phyloP scores from a whole-genome alignment of 1,139 yeast species.

The Taiozyma sp. region DNA sequence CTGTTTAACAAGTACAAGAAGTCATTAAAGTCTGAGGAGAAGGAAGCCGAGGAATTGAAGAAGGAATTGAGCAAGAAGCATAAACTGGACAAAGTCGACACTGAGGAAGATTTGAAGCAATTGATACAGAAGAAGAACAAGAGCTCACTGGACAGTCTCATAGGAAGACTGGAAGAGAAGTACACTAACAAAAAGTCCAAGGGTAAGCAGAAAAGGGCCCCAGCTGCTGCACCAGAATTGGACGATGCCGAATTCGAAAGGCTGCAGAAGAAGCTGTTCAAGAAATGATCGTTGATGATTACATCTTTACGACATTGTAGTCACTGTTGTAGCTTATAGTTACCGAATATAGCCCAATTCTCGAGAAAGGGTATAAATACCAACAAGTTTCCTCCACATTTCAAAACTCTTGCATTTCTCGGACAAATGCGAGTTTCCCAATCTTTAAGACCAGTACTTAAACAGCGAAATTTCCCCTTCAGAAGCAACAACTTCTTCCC shows the following conservation, averaged over 20 bases:
- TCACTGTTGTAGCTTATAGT: background rate
- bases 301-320: background rate
- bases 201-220: background rate
- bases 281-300: slow-evolving; percentile 2
- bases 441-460: background rate
- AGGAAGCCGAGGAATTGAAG: slow-evolving; percentile 63
- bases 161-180: slow-evolving; percentile 50
- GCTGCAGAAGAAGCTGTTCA: slow-evolving; percentile 28
- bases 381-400: background rate
- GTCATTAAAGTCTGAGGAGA: slow-evolving; percentile 54
- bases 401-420: background rate
- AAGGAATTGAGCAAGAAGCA: slow-evolving; percentile 38
- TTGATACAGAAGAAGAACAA: slow-evolving; percentile 42
- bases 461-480: background rate
- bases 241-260: slow-evolving; percentile 40
- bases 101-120: slow-evolving; percentile 44
- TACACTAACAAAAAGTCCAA: slow-evolving; percentile 28
- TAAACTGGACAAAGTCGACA: slow-evolving; percentile 20
- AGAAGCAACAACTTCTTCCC: background rate
- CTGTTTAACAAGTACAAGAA: slow-evolving; percentile 43
- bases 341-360: background rate
- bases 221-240: slow-evolving; percentile 19
- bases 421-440: background rate
- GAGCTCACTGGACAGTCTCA: slow-evolving; percentile 43
- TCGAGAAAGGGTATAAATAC: background rate